phyloP scores from a whole-genome alignment of 2,329 filamentous ascomycete genomes.

The Colletotrichum sansevieriae region DNA sequence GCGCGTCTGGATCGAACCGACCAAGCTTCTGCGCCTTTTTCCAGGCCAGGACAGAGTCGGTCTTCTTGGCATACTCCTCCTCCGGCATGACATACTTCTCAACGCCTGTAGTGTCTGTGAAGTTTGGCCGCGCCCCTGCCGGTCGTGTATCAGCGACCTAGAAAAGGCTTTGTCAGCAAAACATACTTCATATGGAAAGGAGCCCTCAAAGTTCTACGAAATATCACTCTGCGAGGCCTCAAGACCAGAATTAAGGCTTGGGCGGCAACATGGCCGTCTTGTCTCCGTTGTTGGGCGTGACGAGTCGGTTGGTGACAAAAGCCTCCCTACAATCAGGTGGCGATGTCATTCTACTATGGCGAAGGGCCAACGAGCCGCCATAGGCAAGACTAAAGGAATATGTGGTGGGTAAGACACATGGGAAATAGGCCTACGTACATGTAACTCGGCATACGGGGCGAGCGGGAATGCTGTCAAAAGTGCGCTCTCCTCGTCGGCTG shows the following conservation, averaged over 20 bases:
- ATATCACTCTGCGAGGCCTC: slow-evolving; percentile 15
- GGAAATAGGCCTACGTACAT: slow-evolving; percentile 69
- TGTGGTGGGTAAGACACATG: background rate
- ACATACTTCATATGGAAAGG: background rate
- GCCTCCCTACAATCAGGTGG: background rate
- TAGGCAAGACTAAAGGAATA: background rate
- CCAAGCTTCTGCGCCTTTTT: slow-evolving; percentile 97
- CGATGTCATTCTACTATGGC: background rate
- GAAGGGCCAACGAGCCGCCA: background rate
- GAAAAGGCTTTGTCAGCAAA: slow-evolving; percentile 6
- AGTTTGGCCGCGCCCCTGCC: slow-evolving; percentile 80
- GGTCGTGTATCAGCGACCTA: slow-evolving; percentile 87
- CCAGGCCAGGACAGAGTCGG: slow-evolving; percentile 93
- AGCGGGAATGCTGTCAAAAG: slow-evolving; percentile 75
- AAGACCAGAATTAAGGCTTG: slow-evolving; percentile 17
- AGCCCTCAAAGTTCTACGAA: background rate
- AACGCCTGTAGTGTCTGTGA: slow-evolving; percentile 83
- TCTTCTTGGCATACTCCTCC: slow-evolving; percentile 86
- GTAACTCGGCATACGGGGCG: slow-evolving; percentile 81
- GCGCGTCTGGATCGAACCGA: slow-evolving; percentile 90
- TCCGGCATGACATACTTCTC: slow-evolving; percentile 92
- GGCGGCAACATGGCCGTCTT: slow-evolving; percentile 1
- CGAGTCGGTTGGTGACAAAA: background rate
- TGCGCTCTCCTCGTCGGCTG: slow-evolving; percentile 78
- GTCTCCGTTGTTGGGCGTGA: background rate